phyloP scores from a whole-genome alignment of 192 early-diverging fungal species.

The Coemansia sp. region DNA sequence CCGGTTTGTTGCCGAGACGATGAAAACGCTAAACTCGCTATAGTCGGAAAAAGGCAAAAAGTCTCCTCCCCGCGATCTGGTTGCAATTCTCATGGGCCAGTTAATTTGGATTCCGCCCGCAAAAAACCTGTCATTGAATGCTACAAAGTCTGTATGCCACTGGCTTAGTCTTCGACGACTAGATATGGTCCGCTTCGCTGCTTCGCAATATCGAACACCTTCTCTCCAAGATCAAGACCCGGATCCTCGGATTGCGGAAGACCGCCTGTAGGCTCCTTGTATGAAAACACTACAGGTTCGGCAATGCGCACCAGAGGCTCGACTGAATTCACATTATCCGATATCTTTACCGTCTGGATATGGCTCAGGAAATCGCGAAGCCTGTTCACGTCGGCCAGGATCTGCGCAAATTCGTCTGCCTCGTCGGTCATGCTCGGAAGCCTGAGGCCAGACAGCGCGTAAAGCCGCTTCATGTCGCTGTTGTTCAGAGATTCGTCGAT shows the following conservation, averaged over 20 bases:
- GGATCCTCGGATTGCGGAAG: slow-evolving; percentile 1
- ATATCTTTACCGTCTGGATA: slow-evolving; percentile 16
- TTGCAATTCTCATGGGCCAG: too few relatives aligned
- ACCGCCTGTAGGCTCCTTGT: slow-evolving; percentile 6
- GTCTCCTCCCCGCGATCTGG: too few relatives aligned
- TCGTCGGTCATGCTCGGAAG: slow-evolving; percentile 16
- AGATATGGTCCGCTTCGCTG: slow-evolving; percentile 27
- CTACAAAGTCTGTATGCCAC: too few relatives aligned
- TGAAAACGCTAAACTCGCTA: slow-evolving; percentile 4
- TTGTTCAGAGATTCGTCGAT: slow-evolving; percentile 12
- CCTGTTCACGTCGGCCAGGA: slow-evolving; percentile 27
- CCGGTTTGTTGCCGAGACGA: slow-evolving; percentile 11
- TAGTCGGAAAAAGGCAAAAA: too few relatives aligned
- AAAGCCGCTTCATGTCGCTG: slow-evolving; percentile 20
- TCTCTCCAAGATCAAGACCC: slow-evolving; percentile 11
- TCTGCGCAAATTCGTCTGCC: slow-evolving; percentile 4
- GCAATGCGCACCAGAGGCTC: slow-evolving; percentile 35
- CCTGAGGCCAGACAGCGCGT: slow-evolving; percentile 28
- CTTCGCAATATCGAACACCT: slow-evolving; percentile 12
- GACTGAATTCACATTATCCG: slow-evolving; percentile 23
- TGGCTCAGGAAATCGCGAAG: slow-evolving; percentile 47
- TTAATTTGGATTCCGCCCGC: too few relatives aligned
- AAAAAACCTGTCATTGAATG: too few relatives aligned
- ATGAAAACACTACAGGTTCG: slow-evolving; percentile 32
- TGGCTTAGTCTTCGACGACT: slow-evolving; percentile 33